phyloP scores from a whole-genome alignment of 495 filamentous ascomycete species.

The Oidiodendron maius region DNA sequence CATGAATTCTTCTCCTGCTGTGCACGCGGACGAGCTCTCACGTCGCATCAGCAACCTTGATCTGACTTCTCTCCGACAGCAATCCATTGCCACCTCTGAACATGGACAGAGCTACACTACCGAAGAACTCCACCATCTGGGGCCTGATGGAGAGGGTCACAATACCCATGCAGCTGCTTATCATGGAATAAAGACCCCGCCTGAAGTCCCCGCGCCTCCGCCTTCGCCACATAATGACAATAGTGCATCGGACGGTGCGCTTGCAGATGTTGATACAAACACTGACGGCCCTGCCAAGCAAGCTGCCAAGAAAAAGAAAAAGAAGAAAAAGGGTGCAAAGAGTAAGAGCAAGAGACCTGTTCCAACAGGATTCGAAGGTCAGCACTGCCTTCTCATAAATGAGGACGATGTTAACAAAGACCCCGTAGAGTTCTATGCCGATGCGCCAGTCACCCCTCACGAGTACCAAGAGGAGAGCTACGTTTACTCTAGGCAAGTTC shows the following conservation, averaged over 20 bases:
- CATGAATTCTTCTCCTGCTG: background rate
- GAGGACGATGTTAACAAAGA: background rate
- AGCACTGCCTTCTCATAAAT: background rate
- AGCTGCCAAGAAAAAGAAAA: slow-evolving; percentile 16
- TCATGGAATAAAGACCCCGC: slow-evolving; percentile 7
- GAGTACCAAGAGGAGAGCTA: slow-evolving; percentile 55
- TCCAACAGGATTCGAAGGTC: slow-evolving; percentile 54
- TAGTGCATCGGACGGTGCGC: slow-evolving; percentile 10
- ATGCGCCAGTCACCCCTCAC: slow-evolving; percentile 67
- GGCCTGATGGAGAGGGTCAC: background rate
- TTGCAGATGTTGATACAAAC: background rate
- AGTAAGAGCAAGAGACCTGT: slow-evolving; percentile 29
- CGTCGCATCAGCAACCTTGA: slow-evolving; percentile 13
- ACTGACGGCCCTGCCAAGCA: background rate
- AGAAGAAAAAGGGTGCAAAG: slow-evolving; percentile 17
- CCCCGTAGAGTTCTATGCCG: slow-evolving; percentile 59
- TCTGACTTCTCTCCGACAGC: slow-evolving; percentile 1
- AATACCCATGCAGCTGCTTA: background rate
- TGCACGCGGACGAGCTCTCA: slow-evolving; percentile 6
- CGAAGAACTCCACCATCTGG: slow-evolving; percentile 10
- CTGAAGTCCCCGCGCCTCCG: background rate
- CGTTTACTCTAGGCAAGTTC: slow-evolving; percentile 48
- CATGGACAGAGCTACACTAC: slow-evolving; percentile 3
- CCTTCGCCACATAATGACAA: background rate
- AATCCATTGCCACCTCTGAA: background rate